Conservation (phyloP, 2,329 filamentous ascomycete genomes). For the Pseudogymnoascus sp. region DNA sequence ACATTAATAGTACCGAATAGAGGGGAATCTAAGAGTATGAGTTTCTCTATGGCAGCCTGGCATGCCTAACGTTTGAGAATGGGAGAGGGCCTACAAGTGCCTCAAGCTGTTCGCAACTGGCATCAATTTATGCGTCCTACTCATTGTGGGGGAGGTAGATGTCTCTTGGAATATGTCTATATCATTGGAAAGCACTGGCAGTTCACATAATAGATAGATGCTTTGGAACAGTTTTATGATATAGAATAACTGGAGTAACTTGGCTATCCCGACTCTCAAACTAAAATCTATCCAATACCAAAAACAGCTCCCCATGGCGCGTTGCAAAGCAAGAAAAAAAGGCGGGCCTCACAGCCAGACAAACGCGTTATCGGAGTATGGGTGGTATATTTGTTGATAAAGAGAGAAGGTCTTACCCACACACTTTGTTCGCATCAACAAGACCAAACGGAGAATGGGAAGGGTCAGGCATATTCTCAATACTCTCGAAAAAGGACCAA, state of each 20-base stretch:
- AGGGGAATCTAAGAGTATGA: neutral
- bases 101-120: neutral
- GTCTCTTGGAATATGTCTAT: neutral
- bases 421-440: neutral
- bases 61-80: neutral
- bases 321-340: neutral
- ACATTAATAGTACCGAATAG: neutral
- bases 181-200: neutral
- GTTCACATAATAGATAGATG: neutral
- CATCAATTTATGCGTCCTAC: neutral
- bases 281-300: neutral
- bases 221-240: neutral
- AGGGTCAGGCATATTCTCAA: neutral
- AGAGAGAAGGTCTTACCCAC: neutral
- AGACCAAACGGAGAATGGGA: neutral
- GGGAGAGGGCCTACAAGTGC: neutral
- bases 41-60: neutral
- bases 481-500: constrained; percentile 27
- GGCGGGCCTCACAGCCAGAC: neutral
- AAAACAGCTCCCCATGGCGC: neutral
- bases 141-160: neutral
- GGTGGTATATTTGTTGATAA: neutral
- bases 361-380: neutral
- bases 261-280: neutral
- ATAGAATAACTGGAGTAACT: neutral